Evolutionary conservation across 306 rosid genomes (phyloP), one percentile per base, ranked within the genome.

Genomic region (Betula pendula): DNA sequence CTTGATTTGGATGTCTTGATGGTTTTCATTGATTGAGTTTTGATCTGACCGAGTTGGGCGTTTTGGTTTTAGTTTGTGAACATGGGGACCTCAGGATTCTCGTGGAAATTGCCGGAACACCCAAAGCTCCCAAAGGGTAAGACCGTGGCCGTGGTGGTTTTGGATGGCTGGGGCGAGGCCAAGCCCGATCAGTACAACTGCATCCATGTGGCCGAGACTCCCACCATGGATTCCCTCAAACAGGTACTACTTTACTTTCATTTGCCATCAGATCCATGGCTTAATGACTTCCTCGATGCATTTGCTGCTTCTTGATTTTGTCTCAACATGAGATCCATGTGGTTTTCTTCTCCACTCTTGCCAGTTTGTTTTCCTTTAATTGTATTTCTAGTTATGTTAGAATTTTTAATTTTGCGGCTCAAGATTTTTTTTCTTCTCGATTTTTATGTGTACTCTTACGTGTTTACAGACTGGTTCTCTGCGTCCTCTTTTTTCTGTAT

Each of bases 91-190:
- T 48, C 96, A 13, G 96, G 76, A 13, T 43, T 78, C 22, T 84
- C 89, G 29, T 96, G 96, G 96, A 96, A 86, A 77, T 79, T 96
- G 87, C 85, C 87, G 20, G 99, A 96, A 77, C 99, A 96, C 73
- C 94, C 97, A n/a, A 96, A 86, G 90, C 92, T 96, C 22, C 98
- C 97, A 1, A 96, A 96, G 97, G 99, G 90, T 1, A 96, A 93
- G 89, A 74, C 68, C 1, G 53, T 96, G 13, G 99, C 88, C 53
- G 35, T 96, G 68, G 81, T 93, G 44, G 99, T 96, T 68, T 83
- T 96, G 83, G 99, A 96, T 60, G 99, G 99, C 0, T 96, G 99
- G 99, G 99, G 99, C 2, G 99, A 95, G 78, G 99, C 97, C 50
- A 83, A 50, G 2, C 82, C 92, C 14, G 89, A 92, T 74, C 81